These are phyloP conservation scores for Citrus inodora DNA, from an alignment of 345 rosid genomes.

Conservation along the genomic window DNA sequence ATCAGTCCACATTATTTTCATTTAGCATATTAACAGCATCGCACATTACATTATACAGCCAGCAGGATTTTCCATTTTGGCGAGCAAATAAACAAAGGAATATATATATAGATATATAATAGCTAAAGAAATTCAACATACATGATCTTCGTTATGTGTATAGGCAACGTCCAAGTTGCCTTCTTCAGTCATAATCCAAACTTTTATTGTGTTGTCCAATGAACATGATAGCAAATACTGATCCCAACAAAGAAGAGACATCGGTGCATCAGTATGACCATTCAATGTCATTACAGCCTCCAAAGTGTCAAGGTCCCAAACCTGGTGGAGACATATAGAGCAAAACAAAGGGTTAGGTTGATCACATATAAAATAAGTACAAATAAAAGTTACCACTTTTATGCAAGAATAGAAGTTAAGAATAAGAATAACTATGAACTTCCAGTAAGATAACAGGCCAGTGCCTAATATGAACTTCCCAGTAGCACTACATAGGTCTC, in stretches of 20 bases:
- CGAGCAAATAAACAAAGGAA: not conserved
- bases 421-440: not conserved
- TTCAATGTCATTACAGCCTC: constrained; percentile 35
- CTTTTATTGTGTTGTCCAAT: constrained; percentile 48
- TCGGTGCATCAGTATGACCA: constrained; percentile 47
- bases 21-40: not conserved
- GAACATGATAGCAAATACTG: constrained; percentile 52
- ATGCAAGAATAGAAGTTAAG: not conserved
- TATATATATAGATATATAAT: not conserved
- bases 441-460: not conserved
- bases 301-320: constrained; percentile 51
- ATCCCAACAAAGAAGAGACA: constrained; percentile 62
- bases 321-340: constrained; percentile 18
- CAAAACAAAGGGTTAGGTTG: not conserved
- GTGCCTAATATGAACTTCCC: too few relatives aligned
- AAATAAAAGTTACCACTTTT: not conserved
- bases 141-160: constrained; percentile 32
- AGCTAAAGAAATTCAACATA: constrained; percentile 17
- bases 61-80: not conserved
- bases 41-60: not conserved
- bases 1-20: not conserved
- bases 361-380: not conserved
- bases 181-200: constrained; percentile 40
- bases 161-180: constrained; percentile 31
- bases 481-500: not conserved